Evolutionary conservation across 345 rosid genomes (phyloP), one percentile per base, ranked within the genome.

Genomic region (Ceriops zippeliana): DNA sequence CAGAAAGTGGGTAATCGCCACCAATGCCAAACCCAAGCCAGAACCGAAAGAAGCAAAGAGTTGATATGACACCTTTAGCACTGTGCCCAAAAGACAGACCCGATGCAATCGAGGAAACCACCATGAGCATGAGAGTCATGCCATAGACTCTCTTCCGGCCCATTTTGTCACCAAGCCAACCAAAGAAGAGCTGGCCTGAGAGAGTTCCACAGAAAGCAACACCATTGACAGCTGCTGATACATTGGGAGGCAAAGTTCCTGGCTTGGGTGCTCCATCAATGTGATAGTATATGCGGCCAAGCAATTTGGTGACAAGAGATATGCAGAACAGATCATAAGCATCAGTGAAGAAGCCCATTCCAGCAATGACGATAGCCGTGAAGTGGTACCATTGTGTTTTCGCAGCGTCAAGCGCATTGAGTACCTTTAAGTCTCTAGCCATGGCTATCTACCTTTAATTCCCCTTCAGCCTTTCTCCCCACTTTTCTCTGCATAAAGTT

Each of bases 1-100:
- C 63, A 6, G 63, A 68, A 24, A 65, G 68, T 5, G 37, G 68
- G 34, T 65, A 65, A n/a, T 49, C 57, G 4, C 58, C 58, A 30
- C 68, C 68, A 10, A 65, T 26, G 17, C 38, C 38, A 8, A 65
- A 65, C 7, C 71, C 63, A 24, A 68, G 54, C 63, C 56, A 68
- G 34, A 68, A 68, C 22, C 56, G 47, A 46, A 68, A 68, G 52
- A 68, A 68, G 28, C 71, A 68, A 7, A 68, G 56, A 37, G 71
- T 68, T 5, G 22, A 26, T 16, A 68, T 68, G n/a, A 68, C 56
- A 19, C 26, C 52, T 37, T 68, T 68, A 24, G 71, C 62, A 17
- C 17, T 20, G n/a, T 57, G 26, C 11, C 71, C 63, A 1, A 68
- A n/a, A 0, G 71, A 68, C 2, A 68, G 63, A 21, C 63, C 71